phyloP scores from a whole-genome alignment of 805 yeast genomes.

The Candida hungchunana region DNA sequence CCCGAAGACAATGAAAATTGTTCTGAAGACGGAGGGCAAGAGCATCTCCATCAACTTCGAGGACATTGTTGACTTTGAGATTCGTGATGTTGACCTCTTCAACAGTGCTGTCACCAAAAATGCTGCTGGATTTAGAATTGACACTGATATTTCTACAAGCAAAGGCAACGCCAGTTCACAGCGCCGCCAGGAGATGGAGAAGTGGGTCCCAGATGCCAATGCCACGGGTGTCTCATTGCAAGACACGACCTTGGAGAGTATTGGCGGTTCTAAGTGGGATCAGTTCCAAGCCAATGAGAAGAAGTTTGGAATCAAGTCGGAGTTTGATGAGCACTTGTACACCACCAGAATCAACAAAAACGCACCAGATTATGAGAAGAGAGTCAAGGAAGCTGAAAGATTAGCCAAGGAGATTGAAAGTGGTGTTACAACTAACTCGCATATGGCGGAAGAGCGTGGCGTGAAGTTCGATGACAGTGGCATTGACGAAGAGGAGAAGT shows the following conservation, averaged over 20 bases:
- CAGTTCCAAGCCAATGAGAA: constrained; percentile 90
- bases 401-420: constrained; percentile 82
- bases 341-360: constrained; percentile 71
- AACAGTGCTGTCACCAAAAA: constrained; percentile 10
- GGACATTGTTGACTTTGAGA: constrained; percentile 37
- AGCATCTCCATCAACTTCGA: constrained; percentile 28
- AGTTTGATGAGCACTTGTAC: constrained; percentile 78
- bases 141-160: constrained; percentile 62
- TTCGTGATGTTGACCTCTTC: constrained; percentile 31
- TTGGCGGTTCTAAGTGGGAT: constrained; percentile 59
- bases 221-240: constrained; percentile 19
- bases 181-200: constrained; percentile 62
- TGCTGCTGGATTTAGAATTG: constrained; percentile 62
- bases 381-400: constrained; percentile 65
- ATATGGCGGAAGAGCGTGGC: constrained; percentile 92
- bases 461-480: constrained; percentile 73
- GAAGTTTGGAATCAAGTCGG: constrained; percentile 82
- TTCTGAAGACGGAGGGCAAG: constrained; percentile 28
- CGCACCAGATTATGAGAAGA: constrained; percentile 68
- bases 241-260: constrained; percentile 35
- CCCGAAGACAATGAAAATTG: constrained; percentile 41
- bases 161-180: constrained; percentile 32
- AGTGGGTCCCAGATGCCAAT: constrained; percentile 71
- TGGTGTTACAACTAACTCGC: constrained; percentile 60
- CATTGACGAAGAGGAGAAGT: constrained; percentile 92